Evolutionary conservation across 257 asterid genomes (phyloP), one percentile per base, ranked within the genome.

Genomic region (Fraxinus cuspidata): DNA sequence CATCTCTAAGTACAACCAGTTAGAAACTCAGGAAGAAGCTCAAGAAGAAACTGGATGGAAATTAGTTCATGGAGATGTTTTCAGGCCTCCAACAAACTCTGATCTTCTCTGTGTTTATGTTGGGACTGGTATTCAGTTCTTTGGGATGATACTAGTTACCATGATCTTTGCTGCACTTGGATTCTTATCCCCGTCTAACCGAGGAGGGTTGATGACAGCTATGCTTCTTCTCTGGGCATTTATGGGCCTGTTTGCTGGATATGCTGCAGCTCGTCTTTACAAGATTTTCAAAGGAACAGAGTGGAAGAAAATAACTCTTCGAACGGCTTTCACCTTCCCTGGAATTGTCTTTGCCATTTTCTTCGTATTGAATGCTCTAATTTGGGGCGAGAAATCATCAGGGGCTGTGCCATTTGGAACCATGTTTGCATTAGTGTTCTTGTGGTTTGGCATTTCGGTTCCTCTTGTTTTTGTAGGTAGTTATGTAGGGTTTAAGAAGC

Each of bases 1-100:
- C 67, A 77, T 68, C 65, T 77, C 80, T 0, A 77, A 77, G 51
- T 77, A 77, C 75, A 77, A 69, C 80, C 80, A 77, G 70, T 49
- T 77, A 32, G 80, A 77, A 34, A 70, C 98, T 69, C 97, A 90
- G 75, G 98, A 93, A 89, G 98, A 93, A 87, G 96, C 97, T 25
- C 97, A 91, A 82, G 97, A 92, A 85, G 96, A 91, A 83, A 93
- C 97, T 1, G 98, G 98, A n/a, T 93, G 98, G 98, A 93, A 93
- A 84, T 79, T 93, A 81, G 97, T 93, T 71, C 98, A 93, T 31
- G 98, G 96, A 77, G 98, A 91, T 79, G 94, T 93, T 76, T 93
- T 93, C 84, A 86, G 98, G 82, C 89, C 98, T 75, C 97, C 97
- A 75, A 77, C 83, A 28, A 91, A 91, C 90, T 89, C 98, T 8